Evolutionary conservation across 2,329 filamentous ascomycete genomes (phyloP), one percentile per base, ranked within the genome.

Genomic region (Trichoderma sp.): DNA sequence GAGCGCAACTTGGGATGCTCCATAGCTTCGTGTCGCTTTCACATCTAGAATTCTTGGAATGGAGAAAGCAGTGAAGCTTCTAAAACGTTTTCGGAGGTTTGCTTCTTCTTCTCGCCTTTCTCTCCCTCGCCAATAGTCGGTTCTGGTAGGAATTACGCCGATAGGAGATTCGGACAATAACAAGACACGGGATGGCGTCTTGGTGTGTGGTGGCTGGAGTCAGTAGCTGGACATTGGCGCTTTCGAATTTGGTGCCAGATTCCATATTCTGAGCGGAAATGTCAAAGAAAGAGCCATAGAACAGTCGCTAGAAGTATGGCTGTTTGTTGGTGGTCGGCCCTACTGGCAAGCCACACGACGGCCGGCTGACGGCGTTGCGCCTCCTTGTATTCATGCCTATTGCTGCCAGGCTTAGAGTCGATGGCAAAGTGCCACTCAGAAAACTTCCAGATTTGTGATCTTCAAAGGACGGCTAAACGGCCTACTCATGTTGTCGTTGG

Each of bases 321-420:
- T 43, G 62, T 6, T 28, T 43, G 15, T n/a, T 58, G 34, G 34
- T 12, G 47, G 47, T 57, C 64, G 64, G 64, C 51, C 64, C 64
- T 67, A 67, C 51, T 43, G 51, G 51, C 53, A 67, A 67, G 64
- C 64, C 64, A 67, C 47, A 57, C 7, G 32, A 43, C 51, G 64
- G 51, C 64, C n/a, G 43, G 51, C 51, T 32, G 65, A 61, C 24
- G 34, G 65, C 65, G n/a, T 30, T 61, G 56, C 53, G 64, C 64
- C 64, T 51, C 57, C 30, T 61, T 47, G 26, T 18, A 30, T 26
- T 43, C 36, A 63, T 15, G 34, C 34, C 36, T n/a, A 47, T 53
- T 32, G 32, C 34, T 30, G 36, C 65, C 47, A 32, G 53, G 15
- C 34, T 51, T 36, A 32, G 36, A 43, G 26, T 60, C 43, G 30